phyloP scores from a whole-genome alignment of 495 filamentous ascomycete genomes.

The Oleoguttula mirabilis region DNA sequence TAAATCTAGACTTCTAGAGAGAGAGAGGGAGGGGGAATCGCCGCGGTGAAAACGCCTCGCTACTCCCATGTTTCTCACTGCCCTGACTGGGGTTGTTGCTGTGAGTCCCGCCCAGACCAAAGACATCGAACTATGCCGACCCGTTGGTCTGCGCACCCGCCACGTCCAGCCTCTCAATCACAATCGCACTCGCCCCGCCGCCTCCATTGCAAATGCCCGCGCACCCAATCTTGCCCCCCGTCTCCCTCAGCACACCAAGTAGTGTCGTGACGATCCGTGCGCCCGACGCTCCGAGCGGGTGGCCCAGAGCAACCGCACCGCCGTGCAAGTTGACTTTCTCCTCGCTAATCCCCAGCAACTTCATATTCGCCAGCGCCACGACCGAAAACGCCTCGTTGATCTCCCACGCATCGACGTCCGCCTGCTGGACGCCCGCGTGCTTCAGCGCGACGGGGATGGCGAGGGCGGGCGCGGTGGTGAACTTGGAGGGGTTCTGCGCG shows the following conservation, averaged over 20 bases:
- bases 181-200: constrained; percentile 81
- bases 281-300: constrained; percentile 86
- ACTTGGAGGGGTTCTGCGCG: constrained; percentile 76
- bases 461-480: constrained; percentile 88
- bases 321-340: constrained; percentile 94
- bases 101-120: too few relatives aligned
- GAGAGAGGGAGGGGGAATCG: too few relatives aligned
- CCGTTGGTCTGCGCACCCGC: neutral
- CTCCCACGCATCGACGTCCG: constrained; percentile 82
- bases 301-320: constrained; percentile 89
- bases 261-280: constrained; percentile 89
- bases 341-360: constrained; percentile 63
- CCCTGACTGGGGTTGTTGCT: too few relatives aligned
- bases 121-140: too few relatives aligned
- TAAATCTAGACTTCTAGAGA: too few relatives aligned
- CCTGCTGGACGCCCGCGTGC: constrained; percentile 67
- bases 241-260: constrained; percentile 74
- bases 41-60: too few relatives aligned
- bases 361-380: constrained; percentile 89
- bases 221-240: constrained; percentile 83
- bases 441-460: constrained; percentile 93
- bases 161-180: constrained; percentile 55
- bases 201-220: constrained; percentile 98
- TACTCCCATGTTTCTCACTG: too few relatives aligned
- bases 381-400: constrained; percentile 99